Conservation (phyloP, 305 asterid species). For the Solanum aculeatissimum region DNA sequence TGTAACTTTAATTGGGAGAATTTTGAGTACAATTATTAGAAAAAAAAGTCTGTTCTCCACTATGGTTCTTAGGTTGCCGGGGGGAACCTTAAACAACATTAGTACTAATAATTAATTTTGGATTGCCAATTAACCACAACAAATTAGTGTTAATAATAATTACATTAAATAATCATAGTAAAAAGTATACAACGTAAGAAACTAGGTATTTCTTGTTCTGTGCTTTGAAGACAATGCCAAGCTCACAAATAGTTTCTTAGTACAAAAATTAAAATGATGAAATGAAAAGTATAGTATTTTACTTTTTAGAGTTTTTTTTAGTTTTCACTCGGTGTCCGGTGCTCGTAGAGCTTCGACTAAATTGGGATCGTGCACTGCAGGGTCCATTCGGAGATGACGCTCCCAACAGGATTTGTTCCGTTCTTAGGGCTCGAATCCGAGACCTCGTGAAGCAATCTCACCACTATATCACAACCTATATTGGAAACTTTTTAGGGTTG, state of each 20-base stretch:
- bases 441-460: too few species aligned
- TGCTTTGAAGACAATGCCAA: not conserved
- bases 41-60: not conserved
- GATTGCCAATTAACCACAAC: not conserved
- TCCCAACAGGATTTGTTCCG: too few species aligned
- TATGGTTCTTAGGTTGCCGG: slow-evolving; percentile 19
- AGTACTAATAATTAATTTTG: not conserved
- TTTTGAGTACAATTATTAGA: not conserved
- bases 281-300: not conserved
- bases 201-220: not conserved
- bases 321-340: too few species aligned
- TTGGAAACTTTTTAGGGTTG: too few species aligned
- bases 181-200: not conserved
- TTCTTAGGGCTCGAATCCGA: too few species aligned
- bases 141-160: not conserved
- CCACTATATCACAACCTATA: too few species aligned
- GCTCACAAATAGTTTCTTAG: not conserved
- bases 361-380: too few species aligned
- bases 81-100: slow-evolving; percentile 10
- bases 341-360: too few species aligned
- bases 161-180: slow-evolving; percentile 1
- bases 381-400: too few species aligned
- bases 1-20: not conserved
- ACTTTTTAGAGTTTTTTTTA: too few species aligned
- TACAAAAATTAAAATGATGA: not conserved